phyloP scores from a whole-genome alignment of 768 basidiomycete species.

The Suillus clintonianus region DNA sequence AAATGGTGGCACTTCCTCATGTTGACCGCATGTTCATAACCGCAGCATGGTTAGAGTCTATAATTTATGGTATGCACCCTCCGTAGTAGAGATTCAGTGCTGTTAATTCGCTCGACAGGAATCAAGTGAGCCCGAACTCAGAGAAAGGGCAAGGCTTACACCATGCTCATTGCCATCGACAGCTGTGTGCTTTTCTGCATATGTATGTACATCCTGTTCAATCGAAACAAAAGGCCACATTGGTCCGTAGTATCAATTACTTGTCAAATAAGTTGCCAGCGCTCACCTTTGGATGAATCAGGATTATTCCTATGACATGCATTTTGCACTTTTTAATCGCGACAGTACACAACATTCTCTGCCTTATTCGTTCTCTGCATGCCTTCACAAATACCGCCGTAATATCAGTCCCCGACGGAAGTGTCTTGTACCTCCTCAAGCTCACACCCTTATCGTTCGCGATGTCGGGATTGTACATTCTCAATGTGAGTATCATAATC shows the following conservation, averaged over 20 bases:
- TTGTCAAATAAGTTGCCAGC: too few species aligned
- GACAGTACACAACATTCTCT: slow-evolving; percentile 3
- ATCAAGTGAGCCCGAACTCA: background rate
- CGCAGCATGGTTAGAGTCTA: slow-evolving; percentile 4
- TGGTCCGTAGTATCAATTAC: background rate
- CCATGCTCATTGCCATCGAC: background rate
- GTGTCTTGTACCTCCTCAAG: background rate
- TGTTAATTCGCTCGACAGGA: background rate
- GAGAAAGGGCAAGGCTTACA: background rate
- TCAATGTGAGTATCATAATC: background rate
- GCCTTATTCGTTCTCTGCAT: background rate
- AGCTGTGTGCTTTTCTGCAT: slow-evolving; percentile 2
- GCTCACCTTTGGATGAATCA: background rate
- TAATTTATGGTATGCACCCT: background rate
- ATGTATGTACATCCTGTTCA: background rate
- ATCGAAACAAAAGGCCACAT: background rate
- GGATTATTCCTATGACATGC: background rate
- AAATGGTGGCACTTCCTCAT: background rate
- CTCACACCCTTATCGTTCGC: background rate
- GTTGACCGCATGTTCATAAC: slow-evolving; percentile 1
- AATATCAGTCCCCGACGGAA: background rate
- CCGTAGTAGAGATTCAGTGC: background rate
- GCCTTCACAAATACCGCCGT: background rate
- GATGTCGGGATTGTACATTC: background rate
- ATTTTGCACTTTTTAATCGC: slow-evolving; percentile 1